Evolutionary conservation across 202 grass and related monocot genomes (phyloP).

Genomic region (Miscanthus sacchariflorus): DNA sequence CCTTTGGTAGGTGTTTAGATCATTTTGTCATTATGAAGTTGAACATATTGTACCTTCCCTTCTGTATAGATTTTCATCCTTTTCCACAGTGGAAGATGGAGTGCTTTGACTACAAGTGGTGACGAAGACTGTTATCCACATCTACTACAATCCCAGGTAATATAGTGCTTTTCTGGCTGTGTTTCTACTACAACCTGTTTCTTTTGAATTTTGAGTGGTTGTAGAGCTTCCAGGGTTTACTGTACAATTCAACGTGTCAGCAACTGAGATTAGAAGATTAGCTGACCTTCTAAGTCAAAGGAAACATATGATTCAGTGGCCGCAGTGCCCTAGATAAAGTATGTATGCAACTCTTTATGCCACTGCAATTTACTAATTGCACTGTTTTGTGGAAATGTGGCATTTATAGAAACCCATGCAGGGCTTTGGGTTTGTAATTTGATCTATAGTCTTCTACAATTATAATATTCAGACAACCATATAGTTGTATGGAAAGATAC

Average conservation of each 20-base stretch:
- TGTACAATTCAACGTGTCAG: constrained; percentile 67
- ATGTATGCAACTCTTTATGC: constrained; percentile 22
- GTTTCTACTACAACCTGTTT: no score
- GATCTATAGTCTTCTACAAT: not conserved
- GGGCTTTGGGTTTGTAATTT: constrained; percentile 13
- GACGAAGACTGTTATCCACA: no score
- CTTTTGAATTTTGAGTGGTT: not conserved
- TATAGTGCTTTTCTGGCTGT: no score
- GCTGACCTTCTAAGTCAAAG: constrained; percentile 58
- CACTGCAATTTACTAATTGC: constrained; percentile 23
- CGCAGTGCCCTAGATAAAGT: constrained; percentile 71
- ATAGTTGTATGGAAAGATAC: not conserved
- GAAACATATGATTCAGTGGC: constrained; percentile 81
- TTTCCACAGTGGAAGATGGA: no score
- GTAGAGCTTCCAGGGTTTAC: constrained; percentile 77
- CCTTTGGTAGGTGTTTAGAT: no score
- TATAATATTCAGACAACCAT: not conserved
- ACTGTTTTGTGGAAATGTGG: not conserved
- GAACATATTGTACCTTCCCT: no score
- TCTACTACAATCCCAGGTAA: no score
- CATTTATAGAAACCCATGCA: not conserved
- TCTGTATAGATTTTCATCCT: no score
- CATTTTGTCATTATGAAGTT: no score
- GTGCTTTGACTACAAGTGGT: no score
- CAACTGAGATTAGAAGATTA: not conserved